Evolutionary conservation across 176 grass and related monocot genomes (phyloP), one percentile per base, ranked within the genome.

Genomic region (Phragmites australis): DNA sequence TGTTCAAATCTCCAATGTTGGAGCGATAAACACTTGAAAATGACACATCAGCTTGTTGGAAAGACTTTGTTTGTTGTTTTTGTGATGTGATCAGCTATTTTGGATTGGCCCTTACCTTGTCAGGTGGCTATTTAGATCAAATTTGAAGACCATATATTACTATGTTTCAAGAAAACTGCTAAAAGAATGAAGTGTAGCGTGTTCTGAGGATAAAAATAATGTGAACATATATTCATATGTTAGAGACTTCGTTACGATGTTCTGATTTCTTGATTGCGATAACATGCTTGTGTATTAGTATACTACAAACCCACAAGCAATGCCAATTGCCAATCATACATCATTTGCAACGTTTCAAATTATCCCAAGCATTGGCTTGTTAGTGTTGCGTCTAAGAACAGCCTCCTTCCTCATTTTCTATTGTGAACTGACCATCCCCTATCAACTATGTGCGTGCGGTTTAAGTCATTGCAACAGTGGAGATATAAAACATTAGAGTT

Each of bases 271-370:
- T 55, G 27, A 77, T 45, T 19, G 55, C 0, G 55, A 55, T 55
- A 46, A 9, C 37, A 47, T 37, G 8, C 30, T 72, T 53, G 23
- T 11, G 4, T 65, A 29, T 44, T 6, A 60, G 22, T 53, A 15
- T 54, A 57, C 14, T 49, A 75, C 54, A 81, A n/a, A 55, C 73
- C 34, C 79, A 46, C 66, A 57, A 78, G 80, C 10, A 77, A 83
- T 41, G 39, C 12, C 74, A 78, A 66, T 41, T 41, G 39, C 12
- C 74, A 78, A 66, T 41, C 12, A 11, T 18, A 57, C 18, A 80
- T 48, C 0, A 30, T 46, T 22, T 55, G 5, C 9, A 21, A n/a
- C 44, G 12, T 43, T 64, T 44, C 11, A 29, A 53, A 81, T 81
- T 69, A 29, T 59, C 40, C 29, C 32, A 66, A 41, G 4, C 6